These are phyloP conservation scores for Colletotrichum ledebouriae DNA, from an alignment of 2,329 filamentous ascomycete genomes.

Conservation along the genomic window DNA sequence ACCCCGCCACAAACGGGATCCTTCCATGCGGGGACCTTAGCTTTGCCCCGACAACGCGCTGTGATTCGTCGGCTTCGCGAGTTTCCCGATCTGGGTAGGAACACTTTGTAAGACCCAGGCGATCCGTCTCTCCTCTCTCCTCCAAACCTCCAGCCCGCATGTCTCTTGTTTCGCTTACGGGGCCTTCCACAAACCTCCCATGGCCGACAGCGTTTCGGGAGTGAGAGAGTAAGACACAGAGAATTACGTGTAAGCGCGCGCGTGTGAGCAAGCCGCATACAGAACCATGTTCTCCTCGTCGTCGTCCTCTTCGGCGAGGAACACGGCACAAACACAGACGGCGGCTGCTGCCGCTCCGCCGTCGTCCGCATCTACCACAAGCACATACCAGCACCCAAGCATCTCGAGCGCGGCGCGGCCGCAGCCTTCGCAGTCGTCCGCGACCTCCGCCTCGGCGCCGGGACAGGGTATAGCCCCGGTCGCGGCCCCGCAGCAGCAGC, in stretches of 20 bases:
- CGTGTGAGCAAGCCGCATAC: neutral
- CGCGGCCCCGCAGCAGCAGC: conserved; percentile 12
- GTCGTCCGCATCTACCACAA: conserved; percentile 30
- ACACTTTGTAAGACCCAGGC: neutral
- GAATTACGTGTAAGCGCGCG: neutral
- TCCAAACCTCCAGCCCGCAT: neutral
- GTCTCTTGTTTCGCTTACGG: too few relatives aligned
- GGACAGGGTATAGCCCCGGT: neutral
- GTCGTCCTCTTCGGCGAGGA: conserved; percentile 29
- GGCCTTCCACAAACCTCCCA: too few relatives aligned
- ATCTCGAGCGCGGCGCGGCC: conserved; percentile 39
- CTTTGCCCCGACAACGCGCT: neutral
- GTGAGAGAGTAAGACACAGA: too few relatives aligned
- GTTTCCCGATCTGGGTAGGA: conserved; percentile 31
- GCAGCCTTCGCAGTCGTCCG: conserved; percentile 31
- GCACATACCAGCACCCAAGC: conserved; percentile 32
- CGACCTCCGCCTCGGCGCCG: conserved; percentile 40
- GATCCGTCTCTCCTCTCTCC: neutral
- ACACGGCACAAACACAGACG: conserved; percentile 6
- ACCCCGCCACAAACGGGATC: conserved; percentile 17
- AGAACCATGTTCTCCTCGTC: conserved; percentile 39
- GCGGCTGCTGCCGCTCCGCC: conserved; percentile 19
- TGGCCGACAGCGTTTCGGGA: too few relatives aligned
- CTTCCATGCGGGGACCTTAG: conserved; percentile 25
- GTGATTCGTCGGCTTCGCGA: conserved; percentile 34